Percentiles rank a stretch among this genome's conserved stretches.
These are phyloP conservation scores for Tephrocybe sp. DNA, from an alignment of 768 basidiomycete genomes.

Conservation along the genomic window DNA sequence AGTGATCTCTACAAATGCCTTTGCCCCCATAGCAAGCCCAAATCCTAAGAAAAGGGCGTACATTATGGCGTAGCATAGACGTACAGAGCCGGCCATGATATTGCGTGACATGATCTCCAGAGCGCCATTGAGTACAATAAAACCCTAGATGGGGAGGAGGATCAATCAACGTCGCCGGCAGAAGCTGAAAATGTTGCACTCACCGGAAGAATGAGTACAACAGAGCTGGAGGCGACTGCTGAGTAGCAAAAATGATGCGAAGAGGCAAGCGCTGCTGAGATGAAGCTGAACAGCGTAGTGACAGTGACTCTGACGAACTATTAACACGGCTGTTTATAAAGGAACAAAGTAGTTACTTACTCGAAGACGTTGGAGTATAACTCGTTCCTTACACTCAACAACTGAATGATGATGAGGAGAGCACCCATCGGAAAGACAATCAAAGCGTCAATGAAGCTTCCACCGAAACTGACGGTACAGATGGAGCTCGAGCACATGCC, in stretches of 20 bases:
- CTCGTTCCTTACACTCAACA: constrained; percentile 70
- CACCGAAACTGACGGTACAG: constrained; percentile 68
- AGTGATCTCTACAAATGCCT: constrained; percentile 61
- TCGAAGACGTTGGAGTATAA: constrained; percentile 81
- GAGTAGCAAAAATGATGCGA: constrained; percentile 77
- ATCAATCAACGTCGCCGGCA: constrained; percentile 12
- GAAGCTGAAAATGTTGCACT: constrained; percentile 19
- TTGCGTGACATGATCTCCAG: constrained; percentile 80
- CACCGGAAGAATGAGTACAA: constrained; percentile 79
- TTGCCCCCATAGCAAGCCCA: constrained; percentile 77
- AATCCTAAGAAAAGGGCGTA: constrained; percentile 81
- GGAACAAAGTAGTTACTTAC: constrained; percentile 30
- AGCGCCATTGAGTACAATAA: constrained; percentile 67
- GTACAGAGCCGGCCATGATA: constrained; percentile 81
- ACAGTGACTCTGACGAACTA: constrained; percentile 59
- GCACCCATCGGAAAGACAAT: constrained; percentile 73
- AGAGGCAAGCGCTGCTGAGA: constrained; percentile 70
- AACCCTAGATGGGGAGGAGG: constrained; percentile 49
- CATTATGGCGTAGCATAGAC: constrained; percentile 74
- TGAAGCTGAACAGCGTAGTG: constrained; percentile 75
- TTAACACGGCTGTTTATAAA: not conserved
- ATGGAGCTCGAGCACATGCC: constrained; percentile 77
- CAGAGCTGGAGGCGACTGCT: constrained; percentile 70
- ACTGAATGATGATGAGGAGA: constrained; percentile 70
- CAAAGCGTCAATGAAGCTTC: constrained; percentile 75